Evolutionary conservation across 805 yeast species (phyloP), one percentile per base, ranked within the genome.

Genomic region (Ogataea glucozyma): DNA sequence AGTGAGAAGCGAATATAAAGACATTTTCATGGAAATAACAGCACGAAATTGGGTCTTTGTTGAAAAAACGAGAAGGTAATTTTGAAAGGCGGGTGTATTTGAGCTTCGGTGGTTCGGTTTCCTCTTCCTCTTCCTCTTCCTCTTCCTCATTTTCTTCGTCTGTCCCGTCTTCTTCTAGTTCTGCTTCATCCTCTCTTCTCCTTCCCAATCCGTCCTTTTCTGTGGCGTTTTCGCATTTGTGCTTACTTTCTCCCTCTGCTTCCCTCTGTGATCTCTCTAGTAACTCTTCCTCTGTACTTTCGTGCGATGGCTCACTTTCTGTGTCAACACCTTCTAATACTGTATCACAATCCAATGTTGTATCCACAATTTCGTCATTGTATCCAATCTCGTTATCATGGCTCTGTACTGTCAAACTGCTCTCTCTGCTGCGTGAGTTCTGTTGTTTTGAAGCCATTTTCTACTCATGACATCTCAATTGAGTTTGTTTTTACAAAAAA

Each of bases 1-100:
- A 79, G 52, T 93, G 97, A 0, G 97, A 88, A 1, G 95, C 98
- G 68, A 88, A 86, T 9, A 85, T 79, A 47, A 84, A 78, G 26
- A 83, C 71, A 1, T 70, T 61, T 3, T 82, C 85, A 41, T 75
- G 73, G 43, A 85, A 76, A 13, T 71, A 65, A 47, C 85, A 78
- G 0, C 88, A 67, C 2, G 97, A 87, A 0, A 93, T 76, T 0
- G 95, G 84, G 57, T 93, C 97, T 35, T 78, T 75, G 29, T 65
- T 67, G 62, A 88, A 87, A 55, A 90, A 81, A 12, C 80, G 73
- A 1, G 79, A 62, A 0, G 97, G 96, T 1, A 90, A 70, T 31
- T 76, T 72, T 5, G 73, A 69, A 13, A 89, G 64, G 37, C 98
- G 71, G 6, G 87, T 69, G 57, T 91, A 93, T 49, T 84, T 85